Percentiles rank a stretch among this genome's conserved stretches.
These are phyloP conservation scores for Populus hybrid DNA, from an alignment of 441 rosid species.

Conservation along the genomic window DNA sequence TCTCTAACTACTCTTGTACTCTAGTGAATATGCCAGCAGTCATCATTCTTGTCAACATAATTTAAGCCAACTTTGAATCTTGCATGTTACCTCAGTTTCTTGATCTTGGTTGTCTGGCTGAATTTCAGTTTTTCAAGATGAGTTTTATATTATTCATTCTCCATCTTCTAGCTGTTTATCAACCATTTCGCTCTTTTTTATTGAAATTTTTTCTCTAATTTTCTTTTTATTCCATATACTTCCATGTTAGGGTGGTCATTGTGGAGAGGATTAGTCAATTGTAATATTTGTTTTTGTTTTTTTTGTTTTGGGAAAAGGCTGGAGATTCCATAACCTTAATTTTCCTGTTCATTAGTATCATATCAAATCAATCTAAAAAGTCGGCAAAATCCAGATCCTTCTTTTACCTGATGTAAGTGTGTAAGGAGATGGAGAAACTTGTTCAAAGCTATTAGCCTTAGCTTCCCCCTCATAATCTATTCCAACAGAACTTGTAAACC, in stretches of 20 bases:
- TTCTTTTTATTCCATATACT: neutral
- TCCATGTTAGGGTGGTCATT: neutral
- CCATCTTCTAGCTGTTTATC: neutral
- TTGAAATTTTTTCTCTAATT: neutral
- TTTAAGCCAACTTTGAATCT: neutral
- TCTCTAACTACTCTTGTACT: constrained; percentile 4
- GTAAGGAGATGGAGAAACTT: neutral
- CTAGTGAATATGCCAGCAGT: neutral
- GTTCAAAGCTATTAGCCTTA: neutral
- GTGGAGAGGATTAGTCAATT: neutral
- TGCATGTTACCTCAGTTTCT: constrained; percentile 3
- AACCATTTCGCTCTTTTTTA: neutral
- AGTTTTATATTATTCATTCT: neutral
- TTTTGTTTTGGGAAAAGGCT: neutral
- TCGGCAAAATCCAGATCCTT: neutral
- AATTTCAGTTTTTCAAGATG: constrained; percentile 5
- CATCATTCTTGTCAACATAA: neutral
- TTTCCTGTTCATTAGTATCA: neutral
- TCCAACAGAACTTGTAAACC: neutral
- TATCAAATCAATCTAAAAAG: neutral
- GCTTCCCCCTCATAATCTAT: neutral
- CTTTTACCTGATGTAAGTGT: neutral
- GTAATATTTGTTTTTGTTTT: neutral
- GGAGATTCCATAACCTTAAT: neutral
- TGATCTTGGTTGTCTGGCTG: neutral